Evolutionary conservation across 257 asterid genomes (phyloP).

Genomic region (Solanum arcanum): DNA sequence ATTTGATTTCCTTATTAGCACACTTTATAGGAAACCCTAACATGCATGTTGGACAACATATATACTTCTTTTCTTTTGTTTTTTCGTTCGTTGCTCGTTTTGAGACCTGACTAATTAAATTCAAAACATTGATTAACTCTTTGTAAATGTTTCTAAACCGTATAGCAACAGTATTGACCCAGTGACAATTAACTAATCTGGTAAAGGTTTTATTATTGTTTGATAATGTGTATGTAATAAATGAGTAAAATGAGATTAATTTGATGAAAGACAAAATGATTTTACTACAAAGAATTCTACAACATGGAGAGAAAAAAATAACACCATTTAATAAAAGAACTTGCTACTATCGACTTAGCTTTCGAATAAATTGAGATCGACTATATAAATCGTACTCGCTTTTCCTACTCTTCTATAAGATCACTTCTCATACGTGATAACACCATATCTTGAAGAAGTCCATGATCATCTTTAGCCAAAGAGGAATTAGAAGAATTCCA

Average conservation of each 20-base stretch:
- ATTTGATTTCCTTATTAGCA: not conserved
- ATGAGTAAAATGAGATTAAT: not conserved
- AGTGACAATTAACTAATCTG: no score
- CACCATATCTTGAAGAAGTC: slow-evolving; percentile 76
- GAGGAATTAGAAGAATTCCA: slow-evolving; percentile 24
- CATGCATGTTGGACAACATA: not conserved
- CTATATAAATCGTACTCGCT: not conserved
- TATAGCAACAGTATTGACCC: no score
- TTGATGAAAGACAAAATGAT: not conserved
- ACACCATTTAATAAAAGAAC: not conserved
- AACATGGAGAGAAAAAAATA: not conserved
- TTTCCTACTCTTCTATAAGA: slow-evolving; percentile 5
- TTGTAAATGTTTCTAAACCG: no score
- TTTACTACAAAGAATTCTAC: not conserved
- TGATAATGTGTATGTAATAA: no score
- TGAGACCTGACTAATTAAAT: not conserved
- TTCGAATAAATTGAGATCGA: not conserved
- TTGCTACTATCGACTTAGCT: not conserved
- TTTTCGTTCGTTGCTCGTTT: fast-evolving
- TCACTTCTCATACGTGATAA: slow-evolving; percentile 20
- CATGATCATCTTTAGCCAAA: slow-evolving; percentile 34
- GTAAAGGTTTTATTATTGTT: no score
- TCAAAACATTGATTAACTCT: not conserved
- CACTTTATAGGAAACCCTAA: not conserved
- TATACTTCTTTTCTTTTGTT: not conserved